Percentiles rank a stretch among this genome's conserved stretches.
phyloP scores from a whole-genome alignment of 176 grass and related monocot species.

The Raddia guianensis region DNA sequence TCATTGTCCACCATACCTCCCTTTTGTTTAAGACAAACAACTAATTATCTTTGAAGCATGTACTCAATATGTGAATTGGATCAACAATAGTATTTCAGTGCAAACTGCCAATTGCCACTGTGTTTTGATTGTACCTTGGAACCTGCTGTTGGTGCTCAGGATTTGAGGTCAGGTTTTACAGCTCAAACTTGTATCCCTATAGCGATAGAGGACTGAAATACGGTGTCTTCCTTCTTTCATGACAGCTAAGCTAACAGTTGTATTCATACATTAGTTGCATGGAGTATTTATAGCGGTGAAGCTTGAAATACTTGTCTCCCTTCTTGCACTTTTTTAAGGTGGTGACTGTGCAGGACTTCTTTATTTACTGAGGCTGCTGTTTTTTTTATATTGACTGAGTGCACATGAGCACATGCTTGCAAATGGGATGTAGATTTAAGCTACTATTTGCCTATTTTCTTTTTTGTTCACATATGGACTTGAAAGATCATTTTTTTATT shows the following conservation, averaged over 20 bases:
- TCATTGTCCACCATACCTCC: conserved; percentile 10
- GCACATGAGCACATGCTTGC: neutral
- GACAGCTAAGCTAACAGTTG: no score
- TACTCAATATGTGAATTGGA: neutral
- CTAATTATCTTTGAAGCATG: neutral
- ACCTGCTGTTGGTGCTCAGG: conserved; percentile 30
- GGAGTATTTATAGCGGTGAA: neutral
- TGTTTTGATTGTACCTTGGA: neutral
- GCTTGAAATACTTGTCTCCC: conserved; percentile 16
- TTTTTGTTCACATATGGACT: neutral
- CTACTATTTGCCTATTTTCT: conserved; percentile 25
- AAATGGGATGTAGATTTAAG: conserved; percentile 7
- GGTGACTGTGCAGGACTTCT: neutral
- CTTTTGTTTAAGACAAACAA: conserved; percentile 14
- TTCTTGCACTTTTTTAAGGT: neutral
- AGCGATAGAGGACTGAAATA: conserved; percentile 19
- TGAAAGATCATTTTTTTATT: conserved; percentile 37
- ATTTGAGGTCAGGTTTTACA: conserved; percentile 27
- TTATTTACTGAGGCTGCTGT: conserved; percentile 3
- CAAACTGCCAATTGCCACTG: neutral
- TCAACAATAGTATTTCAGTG: neutral
- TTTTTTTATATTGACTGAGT: neutral
- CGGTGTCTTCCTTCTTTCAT: neutral
- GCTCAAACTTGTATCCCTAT: conserved; percentile 25
- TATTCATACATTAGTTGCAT: no score